Evolutionary conservation across 352 stramenopile species (phyloP), one percentile per base, ranked within the genome.

Genomic region (Pythium myriotylum): DNA sequence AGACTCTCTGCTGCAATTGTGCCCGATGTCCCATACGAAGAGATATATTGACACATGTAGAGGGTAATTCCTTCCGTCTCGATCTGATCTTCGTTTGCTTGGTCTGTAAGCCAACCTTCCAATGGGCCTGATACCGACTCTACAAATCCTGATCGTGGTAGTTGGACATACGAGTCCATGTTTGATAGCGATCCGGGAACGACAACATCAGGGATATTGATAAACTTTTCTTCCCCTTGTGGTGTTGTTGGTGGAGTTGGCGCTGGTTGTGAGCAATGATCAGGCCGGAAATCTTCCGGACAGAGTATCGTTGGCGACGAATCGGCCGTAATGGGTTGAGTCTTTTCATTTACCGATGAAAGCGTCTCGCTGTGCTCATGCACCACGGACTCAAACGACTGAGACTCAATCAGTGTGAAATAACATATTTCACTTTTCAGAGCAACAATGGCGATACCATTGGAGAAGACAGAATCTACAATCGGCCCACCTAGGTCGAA

Each of bases 401-500:
- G 5, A 43, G 37, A 43, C 37, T 43, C 60, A n/a, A 58, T 46
- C 12, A 57, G 45, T 7, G 13, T 32, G 23, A 67, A 72, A 33
- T 59, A 55, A n/a, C 65, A 68, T 13, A 70, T 23, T 66, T 69
- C 60, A 26, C 40, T 16, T 32, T 37, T 39, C 32, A 76, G 24
- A 2, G 54, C 61, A 20, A 26, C 61, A 2, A 62, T 8, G 3
- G 53, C 41, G n/a, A 62, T 49, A 23, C 37, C 67, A 1, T 57
- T 59, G 12, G 77, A n/a, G 8, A 81, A 23, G 35, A 67, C 60
- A 37, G 80, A 71, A 51, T 84, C 74, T 9, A 89, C 41, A 4
- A 88, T 69, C 2, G 82, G 76, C 19, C 53, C 58, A 22, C 78
- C 74, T 22, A 91, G 60, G 4, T 91, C 79, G 48, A 89, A 91